Base-by-base conservation (phyloP, 2,329 filamentous ascomycete genomes). In the Apiospora malaysiana region DNA sequence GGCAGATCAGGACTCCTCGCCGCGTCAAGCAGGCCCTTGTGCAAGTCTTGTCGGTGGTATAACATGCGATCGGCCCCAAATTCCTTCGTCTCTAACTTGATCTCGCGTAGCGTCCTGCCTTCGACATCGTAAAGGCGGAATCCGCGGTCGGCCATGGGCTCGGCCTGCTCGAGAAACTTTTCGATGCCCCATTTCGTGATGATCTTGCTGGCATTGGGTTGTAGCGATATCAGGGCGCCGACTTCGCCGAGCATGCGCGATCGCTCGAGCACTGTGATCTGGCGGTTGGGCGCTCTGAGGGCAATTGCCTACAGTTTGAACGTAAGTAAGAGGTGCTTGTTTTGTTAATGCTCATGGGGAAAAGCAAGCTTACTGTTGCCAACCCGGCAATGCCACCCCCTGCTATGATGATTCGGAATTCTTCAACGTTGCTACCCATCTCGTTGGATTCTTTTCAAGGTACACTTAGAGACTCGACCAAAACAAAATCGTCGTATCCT, bases 31-130 rank as follows among this genome's bases (percentile, higher is more conserved):
- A 82, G 74, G 21, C 77, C 79, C 5, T 75, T 70, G 72, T 84
- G 82, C 0, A 84, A 73, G 71, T 84, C 83, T 66, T 82, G 81
- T 25, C 82, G 77, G 71, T 84, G 82, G 70, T 82, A 84, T 56
- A 83, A 76, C 67, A 84, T 78, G 10, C 81, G 77, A 68, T 83
- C 79, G 10, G 80, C 82, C 4, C 80, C 82, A 70, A 81, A 83
- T 40, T 77, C 74, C 9, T 72, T 74, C 25, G 75, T 78, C 18
- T 74, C 72, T 14, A 82, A 73, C 3, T 76, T 73, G 25, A 84
- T 79, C 23, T 79, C 77, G 4, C 77, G 77, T 10, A 79, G 78
- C 69, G 79, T 71, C 25, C 59, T 71, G 56, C 71, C 77, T 21
- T 37, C 69, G 7, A 18, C 25, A 49, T 74, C 70, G 56, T 75